Base-by-base conservation (phyloP, 2,329 filamentous ascomycete species). In the Coniochaeta hoffmannii region DNA sequence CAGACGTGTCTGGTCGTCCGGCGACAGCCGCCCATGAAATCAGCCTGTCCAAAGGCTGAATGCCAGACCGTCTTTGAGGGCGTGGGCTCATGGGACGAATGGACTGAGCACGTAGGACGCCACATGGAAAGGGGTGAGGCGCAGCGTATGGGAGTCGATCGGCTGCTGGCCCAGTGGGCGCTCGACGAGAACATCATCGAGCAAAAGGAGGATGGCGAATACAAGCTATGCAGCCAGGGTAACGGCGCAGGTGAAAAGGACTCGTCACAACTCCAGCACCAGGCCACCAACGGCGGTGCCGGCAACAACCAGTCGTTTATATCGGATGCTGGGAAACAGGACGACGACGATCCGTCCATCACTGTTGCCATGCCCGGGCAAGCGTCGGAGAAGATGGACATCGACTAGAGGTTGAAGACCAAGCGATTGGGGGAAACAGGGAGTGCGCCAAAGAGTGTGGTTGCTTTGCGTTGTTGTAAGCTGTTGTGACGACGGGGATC, bases 71-170 rank as follows among this genome's bases (percentile, higher is more conserved):
- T 77, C 0, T 97, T 96, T 64, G 78, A 84, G 55, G 91, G 90
- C 0, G 73, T 78, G 1, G 81, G 80, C 2, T 88, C 87, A 9
- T 97, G 93, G 93, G 90, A 96, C 56, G 85, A 90, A 62, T 89
- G 91, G 73, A 94, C 94, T 57, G 93, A 97, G 68, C 93, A 97
- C 68, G 87, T 97, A 1, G 92, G 92, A 1, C 80, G 87, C 50
- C 93, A 97, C 68, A 87, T 96, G 76, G 92, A 97, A 69, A 86
- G 86, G 60, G 81, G 82, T 7, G 83, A 87, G 58, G 82, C 80
- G 3, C 71, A 73, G 24, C 69, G 73, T 24, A 72, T 87, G 17
- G 80, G 78, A 1, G 80, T 86, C 5, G 84, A 87, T 60, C 68
- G 69, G 1, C 67, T 84, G 36, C 68, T 87, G 44, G 78, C 81